Base-by-base conservation (phyloP, 2,329 filamentous ascomycete species). In the Parastagonospora nodorum region DNA sequence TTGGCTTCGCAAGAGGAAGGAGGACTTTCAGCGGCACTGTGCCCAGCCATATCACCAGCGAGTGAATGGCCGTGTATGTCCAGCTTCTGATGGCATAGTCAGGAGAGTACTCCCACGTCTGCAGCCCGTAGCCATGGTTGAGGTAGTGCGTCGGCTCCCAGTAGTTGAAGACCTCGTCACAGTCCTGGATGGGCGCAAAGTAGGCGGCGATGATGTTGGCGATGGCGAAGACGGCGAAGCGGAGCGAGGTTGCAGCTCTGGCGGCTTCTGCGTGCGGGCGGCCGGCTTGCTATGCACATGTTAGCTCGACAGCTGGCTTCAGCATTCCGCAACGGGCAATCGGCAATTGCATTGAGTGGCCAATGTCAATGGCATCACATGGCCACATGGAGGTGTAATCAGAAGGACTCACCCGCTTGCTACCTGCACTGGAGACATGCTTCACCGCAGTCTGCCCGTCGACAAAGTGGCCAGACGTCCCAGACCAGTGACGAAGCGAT, bases 101-200 rank as follows among this genome's bases (percentile, higher is more conserved):
- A 5, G 94, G 94, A 1, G 93, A 96, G 76, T 97, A 99, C 75
- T 99, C 94, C 94, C 94, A 99, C 1, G 94, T 99, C 77, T 99
- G 92, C 43, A 97, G 81, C 33, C 93, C 94, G 68, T 96, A 93
- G 64, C 90, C 90, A 78, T 97, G 92, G 51, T 86, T 88, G 27
- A 99, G 83, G 74, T 97, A 99, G 75, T 99, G 94, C 0, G 92
- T 86, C 0, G 94, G 93, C 67, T 99, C 94, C 92, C 93, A 99
- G 79, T 96, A 99, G 74, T 99, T 99, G 82, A 96, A 99, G 9
- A 93, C 93, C 78, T 99, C 94, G 66, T 99, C 94, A 72, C 94
- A 99, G 75, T 99, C 94, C 73, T 97, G 92, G 59, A 99, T 96
- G 0, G 94, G 94, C 2, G 92, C 87, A 71, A 88, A 93, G 29